Conservation (phyloP, 495 filamentous ascomycete genomes). For the Aspergillus ellipticus region DNA sequence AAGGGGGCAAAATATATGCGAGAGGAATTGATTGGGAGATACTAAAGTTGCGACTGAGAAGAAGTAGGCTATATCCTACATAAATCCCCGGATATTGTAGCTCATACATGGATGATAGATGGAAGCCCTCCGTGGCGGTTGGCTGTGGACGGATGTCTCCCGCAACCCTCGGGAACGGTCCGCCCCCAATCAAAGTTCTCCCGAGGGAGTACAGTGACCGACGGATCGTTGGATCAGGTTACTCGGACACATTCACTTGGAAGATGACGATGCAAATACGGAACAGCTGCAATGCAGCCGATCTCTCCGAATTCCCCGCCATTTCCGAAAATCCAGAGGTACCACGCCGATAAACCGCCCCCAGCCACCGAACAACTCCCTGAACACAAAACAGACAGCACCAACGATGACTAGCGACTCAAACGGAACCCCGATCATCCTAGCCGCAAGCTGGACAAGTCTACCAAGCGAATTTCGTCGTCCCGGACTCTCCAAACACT, state of each 20-base stretch:
- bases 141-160: not conserved
- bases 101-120: not conserved
- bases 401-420: not conserved
- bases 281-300: too few species aligned
- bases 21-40: too few species aligned
- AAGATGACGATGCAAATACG: too few species aligned
- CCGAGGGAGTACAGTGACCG: too few species aligned
- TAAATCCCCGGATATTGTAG: not conserved
- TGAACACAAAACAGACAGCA: not conserved
- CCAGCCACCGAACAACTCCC: too few species aligned
- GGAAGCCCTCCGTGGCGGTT: too few species aligned
- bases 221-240: not conserved
- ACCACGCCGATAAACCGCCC: too few species aligned
- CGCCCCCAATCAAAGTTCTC: not conserved
- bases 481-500: conserved; percentile 2
- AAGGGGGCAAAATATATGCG: not conserved
- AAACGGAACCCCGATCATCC: not conserved
- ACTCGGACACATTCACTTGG: too few species aligned
- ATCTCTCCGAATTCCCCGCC: not conserved
- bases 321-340: too few species aligned
- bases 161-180: not conserved
- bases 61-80: too few species aligned
- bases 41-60: too few species aligned
- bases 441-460: not conserved
- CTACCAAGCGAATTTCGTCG: not conserved